Evolutionary conservation across 345 rosid genomes (phyloP), one percentile per base, ranked within the genome.

Genomic region (Citrus glauca): DNA sequence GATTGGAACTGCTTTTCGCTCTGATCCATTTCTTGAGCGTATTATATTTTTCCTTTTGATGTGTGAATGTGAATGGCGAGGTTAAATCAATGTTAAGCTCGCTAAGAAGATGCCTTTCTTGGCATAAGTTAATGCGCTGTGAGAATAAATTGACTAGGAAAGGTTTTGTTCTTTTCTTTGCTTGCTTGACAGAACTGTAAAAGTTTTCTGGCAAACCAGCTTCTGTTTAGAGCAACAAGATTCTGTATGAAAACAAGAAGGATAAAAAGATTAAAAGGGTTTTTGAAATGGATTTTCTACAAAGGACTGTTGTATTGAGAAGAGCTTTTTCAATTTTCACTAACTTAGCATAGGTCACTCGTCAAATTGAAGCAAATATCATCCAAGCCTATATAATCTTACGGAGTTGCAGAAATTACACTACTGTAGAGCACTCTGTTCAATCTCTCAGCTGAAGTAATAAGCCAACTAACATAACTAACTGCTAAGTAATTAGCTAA

Each of bases 121-220:
- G 70, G 40, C 53, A 67, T 30, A 70, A 17, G n/a, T 17, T 48
- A 35, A 70, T 27, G 37, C 16, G 32, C 50, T 66, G 84, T 16
- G 60, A 59, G 67, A 69, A 68, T 19, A 72, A 72, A 14, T n/a
- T 67, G 11, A 16, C 57, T 0, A 11, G 22, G 30, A 53, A 27
- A 30, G 45, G 60, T 38, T 73, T 66, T 30, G 35, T 84, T 66
- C 86, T 61, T 78, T 88, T 42, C 91, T 86, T 88, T 66, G 20
- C 80, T 77, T 71, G 30, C 62, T n/a, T 72, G 78, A 69, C 27
- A 75, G 6, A 67, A 35, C 33, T 72, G 30, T 3, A 25, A 11
- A 71, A 42, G 50, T 45, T 60, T 35, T 25, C 28, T 24, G 42
- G 22, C 33, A 33, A 69, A 55, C 20, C 22, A 35, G 8, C 71